Percentiles rank a stretch among this genome's conserved stretches.
Conservation (phyloP, 73 alveolate genomes). For the Paramecium tetraurelia region DNA sequence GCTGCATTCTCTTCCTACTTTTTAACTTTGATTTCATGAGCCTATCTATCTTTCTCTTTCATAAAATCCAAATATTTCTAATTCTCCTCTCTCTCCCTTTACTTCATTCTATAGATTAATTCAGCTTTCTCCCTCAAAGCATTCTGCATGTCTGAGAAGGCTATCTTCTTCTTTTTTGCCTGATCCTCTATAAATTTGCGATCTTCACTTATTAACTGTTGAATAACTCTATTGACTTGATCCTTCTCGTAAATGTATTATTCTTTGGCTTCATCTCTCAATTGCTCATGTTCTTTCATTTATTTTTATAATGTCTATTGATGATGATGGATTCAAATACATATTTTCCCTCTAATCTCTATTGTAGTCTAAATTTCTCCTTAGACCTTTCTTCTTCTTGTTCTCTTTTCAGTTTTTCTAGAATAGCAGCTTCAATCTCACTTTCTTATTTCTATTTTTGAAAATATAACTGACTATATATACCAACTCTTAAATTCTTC, state of each 20-base stretch:
- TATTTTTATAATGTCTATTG: constrained; percentile 40
- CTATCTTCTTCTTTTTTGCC: constrained; percentile 50
- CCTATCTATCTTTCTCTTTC: constrained; percentile 51
- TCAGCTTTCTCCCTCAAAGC: constrained; percentile 63
- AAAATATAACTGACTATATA: constrained; percentile 9
- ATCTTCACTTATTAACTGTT: constrained; percentile 50
- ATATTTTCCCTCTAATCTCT: constrained; percentile 61
- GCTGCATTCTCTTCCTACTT: constrained; percentile 60
- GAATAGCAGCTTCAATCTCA: constrained; percentile 54
- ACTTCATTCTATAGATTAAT: neutral
- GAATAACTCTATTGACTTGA: constrained; percentile 51
- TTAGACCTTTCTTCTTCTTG: constrained; percentile 44
- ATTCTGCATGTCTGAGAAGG: constrained; percentile 43
- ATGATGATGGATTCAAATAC: neutral
- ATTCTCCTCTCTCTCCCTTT: constrained; percentile 55
- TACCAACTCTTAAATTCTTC: constrained; percentile 45
- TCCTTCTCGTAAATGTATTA: constrained; percentile 54
- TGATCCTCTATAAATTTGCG: neutral
- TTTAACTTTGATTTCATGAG: constrained; percentile 48
- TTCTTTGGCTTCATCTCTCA: constrained; percentile 59
- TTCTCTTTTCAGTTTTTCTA: constrained; percentile 40
- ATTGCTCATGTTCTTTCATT: constrained; percentile 57
- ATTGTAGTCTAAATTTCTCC: constrained; percentile 6
- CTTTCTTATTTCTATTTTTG: constrained; percentile 54
- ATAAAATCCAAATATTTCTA: constrained; percentile 38